Percentiles rank a stretch among this genome's conserved stretches.
phyloP scores from a whole-genome alignment of 176 grass and related monocot species.

The Phyllostachys edulis region DNA sequence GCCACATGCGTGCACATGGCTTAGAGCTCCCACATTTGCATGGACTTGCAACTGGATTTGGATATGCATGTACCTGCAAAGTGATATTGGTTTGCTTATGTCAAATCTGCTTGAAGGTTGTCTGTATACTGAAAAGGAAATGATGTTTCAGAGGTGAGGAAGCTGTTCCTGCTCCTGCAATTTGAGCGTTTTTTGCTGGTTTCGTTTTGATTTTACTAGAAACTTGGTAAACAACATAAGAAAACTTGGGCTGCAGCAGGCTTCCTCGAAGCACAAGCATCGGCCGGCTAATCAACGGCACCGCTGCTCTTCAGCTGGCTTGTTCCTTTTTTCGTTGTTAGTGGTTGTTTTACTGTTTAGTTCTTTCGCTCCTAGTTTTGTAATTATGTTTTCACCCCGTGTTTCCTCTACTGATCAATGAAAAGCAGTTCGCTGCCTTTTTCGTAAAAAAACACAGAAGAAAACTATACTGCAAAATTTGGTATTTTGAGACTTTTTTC shows the following conservation, averaged over 20 bases:
- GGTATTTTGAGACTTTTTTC: background rate
- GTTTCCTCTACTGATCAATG: too few relatives aligned
- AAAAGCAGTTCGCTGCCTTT: too few relatives aligned
- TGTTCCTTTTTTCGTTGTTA: too few relatives aligned
- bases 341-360: too few relatives aligned
- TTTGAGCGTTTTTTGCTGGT: background rate
- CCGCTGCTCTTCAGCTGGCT: too few relatives aligned
- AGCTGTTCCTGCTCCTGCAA: background rate
- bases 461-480: background rate
- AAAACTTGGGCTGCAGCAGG: background rate
- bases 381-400: too few relatives aligned
- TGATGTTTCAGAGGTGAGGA: background rate
- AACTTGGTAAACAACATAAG: background rate
- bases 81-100: conserved; percentile 17
- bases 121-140: background rate
- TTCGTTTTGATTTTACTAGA: background rate
- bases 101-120: background rate
- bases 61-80: conserved; percentile 13
- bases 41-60: conserved; percentile 32
- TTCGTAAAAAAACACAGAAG: too few relatives aligned
- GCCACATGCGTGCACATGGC: conserved; percentile 49
- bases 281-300: too few relatives aligned
- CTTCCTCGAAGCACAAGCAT: too few relatives aligned
- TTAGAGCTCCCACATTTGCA: conserved; percentile 32
- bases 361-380: too few relatives aligned